phyloP scores from a whole-genome alignment of 139 green algal species.

The Gonium pectorale region DNA sequence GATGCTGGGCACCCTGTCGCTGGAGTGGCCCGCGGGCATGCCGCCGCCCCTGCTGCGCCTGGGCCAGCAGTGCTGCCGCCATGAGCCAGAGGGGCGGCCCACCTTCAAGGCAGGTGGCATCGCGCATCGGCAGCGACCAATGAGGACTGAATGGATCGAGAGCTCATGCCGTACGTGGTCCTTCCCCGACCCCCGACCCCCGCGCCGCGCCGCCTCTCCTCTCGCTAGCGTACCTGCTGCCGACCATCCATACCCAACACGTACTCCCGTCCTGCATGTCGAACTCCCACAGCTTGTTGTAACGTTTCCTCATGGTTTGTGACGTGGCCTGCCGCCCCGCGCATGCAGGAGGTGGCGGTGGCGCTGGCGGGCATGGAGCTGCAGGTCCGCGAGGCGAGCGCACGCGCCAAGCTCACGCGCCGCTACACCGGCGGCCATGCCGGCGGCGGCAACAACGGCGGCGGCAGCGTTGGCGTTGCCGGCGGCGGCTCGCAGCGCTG shows the following conservation, averaged over 20 bases:
- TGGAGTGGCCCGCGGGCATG: slow-evolving; percentile 33
- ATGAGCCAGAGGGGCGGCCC: background rate
- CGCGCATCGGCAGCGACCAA: background rate
- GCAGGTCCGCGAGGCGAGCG: too few species aligned
- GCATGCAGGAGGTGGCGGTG: background rate
- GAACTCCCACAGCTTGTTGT: background rate
- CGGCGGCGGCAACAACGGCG: too few species aligned
- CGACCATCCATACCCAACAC: background rate
- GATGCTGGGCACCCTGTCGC: slow-evolving; percentile 23
- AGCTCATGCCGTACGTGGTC: too few species aligned
- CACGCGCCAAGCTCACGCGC: too few species aligned
- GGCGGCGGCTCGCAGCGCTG: too few species aligned
- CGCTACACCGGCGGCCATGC: too few species aligned
- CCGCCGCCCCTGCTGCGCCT: slow-evolving; percentile 16
- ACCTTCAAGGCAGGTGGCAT: slow-evolving; percentile 14
- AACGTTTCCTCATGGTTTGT: background rate
- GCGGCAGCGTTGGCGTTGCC: too few species aligned
- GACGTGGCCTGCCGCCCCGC: background rate
- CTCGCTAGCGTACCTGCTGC: background rate
- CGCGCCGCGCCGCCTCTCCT: background rate
- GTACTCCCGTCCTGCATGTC: too few species aligned
- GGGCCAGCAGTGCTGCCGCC: slow-evolving; percentile 23
- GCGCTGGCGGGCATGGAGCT: slow-evolving; percentile 9
- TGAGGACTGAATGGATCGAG: too few species aligned
- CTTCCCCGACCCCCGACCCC: background rate